Percentiles rank a stretch among this genome's conserved stretches.
Evolutionary conservation across 371 early-diverging fungal genomes (phyloP).

Genomic region (Batkoa obscura): DNA sequence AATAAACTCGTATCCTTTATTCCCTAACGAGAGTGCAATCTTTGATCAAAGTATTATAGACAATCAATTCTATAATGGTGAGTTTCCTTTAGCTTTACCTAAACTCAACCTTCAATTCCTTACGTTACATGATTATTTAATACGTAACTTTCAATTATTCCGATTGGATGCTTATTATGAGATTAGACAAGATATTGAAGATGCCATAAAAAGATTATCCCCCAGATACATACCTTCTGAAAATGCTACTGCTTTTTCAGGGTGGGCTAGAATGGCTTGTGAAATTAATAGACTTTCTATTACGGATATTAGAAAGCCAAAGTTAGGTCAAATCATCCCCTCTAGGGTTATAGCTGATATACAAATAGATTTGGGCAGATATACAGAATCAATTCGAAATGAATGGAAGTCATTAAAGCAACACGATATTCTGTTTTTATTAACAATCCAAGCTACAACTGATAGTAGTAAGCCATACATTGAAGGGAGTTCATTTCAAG

Average conservation of each 20-base stretch:
- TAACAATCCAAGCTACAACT: constrained; percentile 39
- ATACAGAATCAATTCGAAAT: constrained; percentile 39
- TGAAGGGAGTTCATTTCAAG: constrained; percentile 18
- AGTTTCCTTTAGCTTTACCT: constrained; percentile 57
- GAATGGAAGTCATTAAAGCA: constrained; percentile 81
- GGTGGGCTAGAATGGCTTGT: constrained; percentile 85
- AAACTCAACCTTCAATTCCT: constrained; percentile 86
- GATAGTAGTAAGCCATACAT: constrained; percentile 16
- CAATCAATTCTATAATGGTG: constrained; percentile 41
- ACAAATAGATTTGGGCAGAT: constrained; percentile 33
- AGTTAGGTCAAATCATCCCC: constrained; percentile 54
- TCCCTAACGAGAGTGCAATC: constrained; percentile 54
- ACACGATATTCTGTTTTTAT: constrained; percentile 63
- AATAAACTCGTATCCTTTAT: constrained; percentile 49
- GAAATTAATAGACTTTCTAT: constrained; percentile 38
- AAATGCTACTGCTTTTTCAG: constrained; percentile 45
- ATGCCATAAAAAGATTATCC: constrained; percentile 56
- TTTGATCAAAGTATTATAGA: constrained; percentile 22
- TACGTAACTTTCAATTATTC: constrained; percentile 67
- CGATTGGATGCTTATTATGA: constrained; percentile 57
- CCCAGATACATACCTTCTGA: constrained; percentile 27
- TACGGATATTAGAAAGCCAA: constrained; percentile 51
- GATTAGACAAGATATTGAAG: constrained; percentile 75
- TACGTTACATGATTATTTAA: constrained; percentile 74
- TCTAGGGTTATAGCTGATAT: constrained; percentile 58